Evolutionary conservation across 805 yeast species (phyloP), one percentile per base, ranked within the genome.

Genomic region (Peterozyma toletana): DNA sequence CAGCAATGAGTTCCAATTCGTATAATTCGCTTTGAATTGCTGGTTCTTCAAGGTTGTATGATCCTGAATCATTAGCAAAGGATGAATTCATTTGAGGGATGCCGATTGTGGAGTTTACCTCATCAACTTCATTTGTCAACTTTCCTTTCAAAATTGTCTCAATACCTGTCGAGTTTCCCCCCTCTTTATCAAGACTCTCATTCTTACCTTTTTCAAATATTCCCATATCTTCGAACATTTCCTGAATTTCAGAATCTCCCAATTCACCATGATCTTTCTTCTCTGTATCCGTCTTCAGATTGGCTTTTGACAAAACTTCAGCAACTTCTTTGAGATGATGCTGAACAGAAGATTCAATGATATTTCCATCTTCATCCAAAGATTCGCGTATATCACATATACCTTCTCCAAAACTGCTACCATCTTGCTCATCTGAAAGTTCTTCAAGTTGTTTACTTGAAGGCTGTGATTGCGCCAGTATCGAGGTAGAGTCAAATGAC

Each of bases 321-420:
- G 51, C 55, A 36, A 56, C 50, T 21, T 53, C 49, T 9, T 59
- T 54, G 27, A 63, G 53, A 18, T 68, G 64, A 1, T 71, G 70
- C 33, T 56, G 64, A 7, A 67, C 70, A n/a, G 59, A 41, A 10
- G 75, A 56, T 35, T 54, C 58, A 2, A 84, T 56, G 1, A 85
- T 68, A 49, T 85, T 81, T 0, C 85, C 96, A 21, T 83, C 80
- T 2, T 85, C 95, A 59, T 89, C 95, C 17, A 89, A 58, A 41
- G 78, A 83, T 54, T 89, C 96, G 43, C 78, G 68, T 17, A 88
- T 87, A 47, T 86, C 91, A 21, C 27, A 21, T 21, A 21, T 21
- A 7, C 17, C 29, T 35, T 40, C 40, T 14, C 48, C 50, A 14
- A 11, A 41, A 27, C 43, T 46, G 5, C 41, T 17, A 18, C 34